Evolutionary conservation across 768 basidiomycete species (phyloP), one percentile per base, ranked within the genome.

Genomic region (Lentinula edodes): DNA sequence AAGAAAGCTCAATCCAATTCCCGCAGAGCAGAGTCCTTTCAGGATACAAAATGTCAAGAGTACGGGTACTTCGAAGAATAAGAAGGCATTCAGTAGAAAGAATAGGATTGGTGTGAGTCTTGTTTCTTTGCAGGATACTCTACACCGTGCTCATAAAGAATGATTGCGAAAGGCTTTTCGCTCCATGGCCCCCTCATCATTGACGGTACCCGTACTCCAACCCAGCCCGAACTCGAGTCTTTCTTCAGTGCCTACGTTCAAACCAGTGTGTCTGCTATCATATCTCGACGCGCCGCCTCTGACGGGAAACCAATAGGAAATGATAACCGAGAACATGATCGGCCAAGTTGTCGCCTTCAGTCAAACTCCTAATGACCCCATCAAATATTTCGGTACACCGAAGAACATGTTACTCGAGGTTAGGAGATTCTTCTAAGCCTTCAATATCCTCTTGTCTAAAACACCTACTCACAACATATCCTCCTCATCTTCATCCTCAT

Each of bases 391-490:
- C 69, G 93, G 93, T 46, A 70, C 92, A 15, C 91, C 93, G 0
- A 83, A 81, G 64, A 84, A 82, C 61, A 67, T 91, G 61, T 73
- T 87, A 35, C 74, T 91, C 56, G 93, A 94, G 77, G 91, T 46
- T 20, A 82, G 73, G 12, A 3, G 54, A 16, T 41, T 16, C 28
- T 28, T 28, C 28, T 28, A 2, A 28, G 28, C 28, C 23, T 23
- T 23, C 23, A 23, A 23, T 23, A 1, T 28, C 28, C 28, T 28
- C 28, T 28, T 28, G 28, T 28, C 28, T 1, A 3, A 3, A 28
- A 28, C 28, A 3, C 28, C 28, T 28, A 28, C 28, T 28, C 3
- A 28, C 28, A 28, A 28, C 28, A 28, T 28, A 28, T 28, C 3
- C 28, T 28, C 28, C 36, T 61, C 32, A 6, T 34, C 6, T 16